Conservation (phyloP, 2,329 filamentous ascomycete species). For the Exophiala calicioides region DNA sequence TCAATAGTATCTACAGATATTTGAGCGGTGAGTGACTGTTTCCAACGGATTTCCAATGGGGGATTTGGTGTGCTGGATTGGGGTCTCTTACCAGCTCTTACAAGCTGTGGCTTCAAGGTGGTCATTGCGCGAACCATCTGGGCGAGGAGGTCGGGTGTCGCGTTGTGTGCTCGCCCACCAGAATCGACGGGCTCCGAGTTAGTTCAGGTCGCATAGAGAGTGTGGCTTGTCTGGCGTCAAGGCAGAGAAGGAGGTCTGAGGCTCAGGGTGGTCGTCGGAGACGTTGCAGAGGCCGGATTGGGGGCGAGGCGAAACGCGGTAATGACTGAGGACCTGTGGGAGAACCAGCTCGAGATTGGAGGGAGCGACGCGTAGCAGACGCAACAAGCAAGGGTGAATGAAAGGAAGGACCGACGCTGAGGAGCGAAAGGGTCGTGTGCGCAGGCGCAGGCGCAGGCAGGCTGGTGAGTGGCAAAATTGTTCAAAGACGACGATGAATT, state of each 20-base stretch:
- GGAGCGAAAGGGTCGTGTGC: conserved; percentile 5
- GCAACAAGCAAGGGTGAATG: neutral
- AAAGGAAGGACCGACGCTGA: conserved; percentile 10
- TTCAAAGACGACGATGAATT: neutral
- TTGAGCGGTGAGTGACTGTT: conserved; percentile 10
- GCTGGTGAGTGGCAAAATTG: neutral
- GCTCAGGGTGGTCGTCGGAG: neutral
- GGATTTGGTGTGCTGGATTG: conserved; percentile 6
- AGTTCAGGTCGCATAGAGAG: conserved; percentile 27
- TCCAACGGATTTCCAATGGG: neutral
- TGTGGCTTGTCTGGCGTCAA: neutral
- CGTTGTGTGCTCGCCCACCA: conserved; percentile 18
- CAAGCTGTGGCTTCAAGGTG: conserved; percentile 42
- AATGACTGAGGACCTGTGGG: conserved; percentile 22
- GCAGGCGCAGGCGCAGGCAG: conserved; percentile 9
- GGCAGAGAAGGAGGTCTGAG: neutral
- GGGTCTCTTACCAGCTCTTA: conserved; percentile 45
- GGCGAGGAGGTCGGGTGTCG: conserved; percentile 17
- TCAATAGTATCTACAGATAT: conserved; percentile 78
- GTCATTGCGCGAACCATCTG: conserved; percentile 31
- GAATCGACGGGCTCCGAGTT: conserved; percentile 17
- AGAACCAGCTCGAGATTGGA: conserved; percentile 12
- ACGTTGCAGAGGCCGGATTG: neutral
- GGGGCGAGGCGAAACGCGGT: conserved; percentile 18
- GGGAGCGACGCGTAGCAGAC: conserved; percentile 14